Evolutionary conservation across 192 early-diverging fungal genomes (phyloP).

Genomic region (Allomyces macrogynus): DNA sequence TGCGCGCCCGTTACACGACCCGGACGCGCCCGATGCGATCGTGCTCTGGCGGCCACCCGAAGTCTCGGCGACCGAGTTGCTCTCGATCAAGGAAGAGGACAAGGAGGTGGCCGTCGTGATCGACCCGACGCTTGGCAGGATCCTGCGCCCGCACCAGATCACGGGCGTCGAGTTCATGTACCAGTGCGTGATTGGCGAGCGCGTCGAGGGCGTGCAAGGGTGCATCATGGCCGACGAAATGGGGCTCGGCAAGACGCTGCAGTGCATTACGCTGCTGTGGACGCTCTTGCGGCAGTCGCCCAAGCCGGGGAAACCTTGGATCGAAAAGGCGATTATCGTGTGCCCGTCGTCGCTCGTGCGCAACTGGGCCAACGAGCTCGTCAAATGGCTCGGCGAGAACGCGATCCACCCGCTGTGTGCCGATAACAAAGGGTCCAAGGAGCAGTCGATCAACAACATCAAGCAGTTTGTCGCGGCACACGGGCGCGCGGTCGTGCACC

Average conservation of each 20-base stretch:
- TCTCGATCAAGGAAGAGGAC: background rate
- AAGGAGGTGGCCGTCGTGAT: slow-evolving; percentile 7
- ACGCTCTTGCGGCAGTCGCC: slow-evolving; percentile 85
- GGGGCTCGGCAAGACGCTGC: slow-evolving; percentile 43
- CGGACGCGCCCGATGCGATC: background rate
- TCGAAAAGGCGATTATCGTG: slow-evolving; percentile 90
- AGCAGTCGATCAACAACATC: slow-evolving; percentile 57
- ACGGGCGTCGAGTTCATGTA: slow-evolving; percentile 93
- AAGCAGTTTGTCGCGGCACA: slow-evolving; percentile 61
- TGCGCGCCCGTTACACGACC: background rate
- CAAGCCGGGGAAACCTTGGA: slow-evolving; percentile 65
- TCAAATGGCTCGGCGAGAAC: slow-evolving; percentile 78
- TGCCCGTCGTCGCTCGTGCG: slow-evolving; percentile 88
- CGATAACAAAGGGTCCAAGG: slow-evolving; percentile 74
- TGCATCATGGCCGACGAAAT: slow-evolving; percentile 99
- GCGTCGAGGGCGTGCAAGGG: slow-evolving; percentile 53
- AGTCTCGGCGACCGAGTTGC: background rate
- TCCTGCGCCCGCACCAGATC: slow-evolving; percentile 86
- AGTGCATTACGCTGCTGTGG: slow-evolving; percentile 94
- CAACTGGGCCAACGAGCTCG: slow-evolving; percentile 97
- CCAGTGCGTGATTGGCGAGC: slow-evolving; percentile 72
- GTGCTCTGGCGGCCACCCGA: background rate
- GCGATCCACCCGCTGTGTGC: slow-evolving; percentile 69
- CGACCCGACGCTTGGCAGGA: slow-evolving; percentile 65
- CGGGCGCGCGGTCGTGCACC: slow-evolving; percentile 66